Evolutionary conservation across 495 filamentous ascomycete species (phyloP).

Genomic region (Neurospora sp.): DNA sequence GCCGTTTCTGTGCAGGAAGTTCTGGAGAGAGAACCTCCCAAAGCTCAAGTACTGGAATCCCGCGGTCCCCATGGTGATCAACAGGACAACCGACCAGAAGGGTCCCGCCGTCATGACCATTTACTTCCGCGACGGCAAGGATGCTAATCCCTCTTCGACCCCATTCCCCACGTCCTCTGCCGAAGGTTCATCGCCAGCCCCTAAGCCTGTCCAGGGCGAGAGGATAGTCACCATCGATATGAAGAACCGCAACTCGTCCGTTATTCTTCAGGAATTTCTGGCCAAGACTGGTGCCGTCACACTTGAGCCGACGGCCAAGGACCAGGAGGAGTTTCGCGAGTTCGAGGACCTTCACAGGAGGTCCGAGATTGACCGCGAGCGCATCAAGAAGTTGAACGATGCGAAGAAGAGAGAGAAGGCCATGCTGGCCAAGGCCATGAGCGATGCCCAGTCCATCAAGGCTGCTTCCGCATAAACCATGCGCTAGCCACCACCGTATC

Average conservation of each 20-base stretch:
- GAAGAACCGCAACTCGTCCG: slow-evolving; percentile 46
- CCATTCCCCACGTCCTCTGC: slow-evolving; percentile 15
- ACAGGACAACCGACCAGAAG: slow-evolving; percentile 46
- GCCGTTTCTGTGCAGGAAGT: slow-evolving; percentile 45
- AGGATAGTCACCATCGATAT: slow-evolving; percentile 47
- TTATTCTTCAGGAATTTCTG: slow-evolving; percentile 62
- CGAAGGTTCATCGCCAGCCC: slow-evolving; percentile 26
- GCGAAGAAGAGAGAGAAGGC: slow-evolving; percentile 53
- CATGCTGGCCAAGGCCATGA: slow-evolving; percentile 21
- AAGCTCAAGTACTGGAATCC: slow-evolving; percentile 94
- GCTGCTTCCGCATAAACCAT: slow-evolving; percentile 2
- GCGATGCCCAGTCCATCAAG: slow-evolving; percentile 23
- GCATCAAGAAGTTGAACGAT: slow-evolving; percentile 50
- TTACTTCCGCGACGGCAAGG: slow-evolving; percentile 46
- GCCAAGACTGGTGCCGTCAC: slow-evolving; percentile 55
- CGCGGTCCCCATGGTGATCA: slow-evolving; percentile 67
- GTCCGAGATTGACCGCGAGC: slow-evolving; percentile 46
- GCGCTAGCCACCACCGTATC: background rate
- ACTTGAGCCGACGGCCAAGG: slow-evolving; percentile 49
- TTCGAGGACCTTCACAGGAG: slow-evolving; percentile 46
- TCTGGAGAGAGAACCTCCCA: slow-evolving; percentile 76
- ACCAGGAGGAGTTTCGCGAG: slow-evolving; percentile 47
- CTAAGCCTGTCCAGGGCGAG: slow-evolving; percentile 33
- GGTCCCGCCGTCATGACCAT: slow-evolving; percentile 62
- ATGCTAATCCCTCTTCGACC: slow-evolving; percentile 17